A percentile compares a stretch with the other conserved stretches of the same genome.
Conservation (phyloP, 1,284 basidiomycete species). For the Ceratobasidium sp. region DNA sequence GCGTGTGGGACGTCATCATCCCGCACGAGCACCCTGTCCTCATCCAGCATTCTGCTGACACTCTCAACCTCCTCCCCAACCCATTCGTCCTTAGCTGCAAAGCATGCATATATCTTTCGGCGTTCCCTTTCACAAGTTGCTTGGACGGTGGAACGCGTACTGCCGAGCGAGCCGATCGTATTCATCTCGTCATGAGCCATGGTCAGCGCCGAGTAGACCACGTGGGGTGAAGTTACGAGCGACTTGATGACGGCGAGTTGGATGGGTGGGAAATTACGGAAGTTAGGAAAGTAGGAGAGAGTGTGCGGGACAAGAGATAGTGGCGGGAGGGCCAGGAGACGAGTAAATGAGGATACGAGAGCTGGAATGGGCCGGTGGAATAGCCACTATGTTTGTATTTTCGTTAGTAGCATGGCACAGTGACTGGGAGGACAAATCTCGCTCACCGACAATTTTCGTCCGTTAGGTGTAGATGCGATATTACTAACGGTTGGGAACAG, state of each 20-base stretch:
- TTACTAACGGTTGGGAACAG: conserved; percentile 69
- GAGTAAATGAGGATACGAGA: conserved; percentile 58
- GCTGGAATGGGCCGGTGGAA: conserved; percentile 62
- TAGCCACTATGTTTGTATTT: conserved; percentile 57
- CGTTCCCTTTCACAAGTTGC: conserved; percentile 39
- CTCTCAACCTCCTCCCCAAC: conserved; percentile 59
- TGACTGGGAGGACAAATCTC: conserved; percentile 2
- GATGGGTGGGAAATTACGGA: conserved; percentile 60
- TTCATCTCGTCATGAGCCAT: conserved; percentile 74
- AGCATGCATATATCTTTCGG: conserved; percentile 57
- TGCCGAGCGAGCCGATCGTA: conserved; percentile 63
- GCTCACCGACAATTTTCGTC: conserved; percentile 58
- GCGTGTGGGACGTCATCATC: conserved; percentile 65
- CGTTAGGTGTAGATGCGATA: conserved; percentile 68
- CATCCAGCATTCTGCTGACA: conserved; percentile 36
- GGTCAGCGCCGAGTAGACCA: conserved; percentile 61
- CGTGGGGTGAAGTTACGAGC: conserved; percentile 61
- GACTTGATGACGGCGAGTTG: conserved; percentile 62
- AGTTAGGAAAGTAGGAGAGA: conserved; percentile 52
- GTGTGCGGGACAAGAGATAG: conserved; percentile 53
- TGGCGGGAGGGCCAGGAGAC: conserved; percentile 51
- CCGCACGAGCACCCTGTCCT: conserved; percentile 60
- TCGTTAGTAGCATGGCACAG: not conserved
- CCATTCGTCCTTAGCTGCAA: conserved; percentile 68
- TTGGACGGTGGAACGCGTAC: conserved; percentile 54